Evolutionary conservation across 192 early-diverging fungal genomes (phyloP).

Genomic region (Phycomyces nitens): DNA sequence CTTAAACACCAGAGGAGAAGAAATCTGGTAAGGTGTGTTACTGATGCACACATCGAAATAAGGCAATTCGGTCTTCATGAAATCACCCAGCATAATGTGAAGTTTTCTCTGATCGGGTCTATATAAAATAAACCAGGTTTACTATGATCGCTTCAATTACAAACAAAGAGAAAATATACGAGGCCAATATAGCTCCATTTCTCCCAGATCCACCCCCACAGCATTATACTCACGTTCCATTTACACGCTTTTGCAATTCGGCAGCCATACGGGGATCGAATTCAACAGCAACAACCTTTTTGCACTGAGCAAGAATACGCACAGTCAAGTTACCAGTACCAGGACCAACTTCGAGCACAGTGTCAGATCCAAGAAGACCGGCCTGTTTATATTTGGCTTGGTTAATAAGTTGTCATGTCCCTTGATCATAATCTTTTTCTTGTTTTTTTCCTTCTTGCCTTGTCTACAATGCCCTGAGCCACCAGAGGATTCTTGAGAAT

Average conservation of each 20-base stretch:
- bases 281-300: constrained; percentile 94
- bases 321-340: constrained; percentile 99
- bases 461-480: constrained; percentile 94
- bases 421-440: constrained; percentile 14
- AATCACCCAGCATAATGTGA: constrained; percentile 96
- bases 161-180: background rate
- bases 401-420: background rate
- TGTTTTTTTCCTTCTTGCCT: constrained; percentile 53
- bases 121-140: constrained; percentile 12
- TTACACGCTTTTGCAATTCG: constrained; percentile 94
- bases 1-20: constrained; percentile 93
- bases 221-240: constrained; percentile 79
- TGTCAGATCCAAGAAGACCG: constrained; percentile 59
- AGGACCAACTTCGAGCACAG: constrained; percentile 91
- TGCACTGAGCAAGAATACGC: constrained; percentile 87
- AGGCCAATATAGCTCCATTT: background rate
- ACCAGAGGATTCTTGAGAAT: constrained; percentile 98
- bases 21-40: constrained; percentile 99
- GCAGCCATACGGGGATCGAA: constrained; percentile 96
- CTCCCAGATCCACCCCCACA: too few species aligned
- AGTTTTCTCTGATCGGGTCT: constrained; percentile 79
- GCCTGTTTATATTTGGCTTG: constrained; percentile 35
- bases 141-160: background rate
- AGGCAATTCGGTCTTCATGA: constrained; percentile 93
- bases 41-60: constrained; percentile 98